Percentiles rank a stretch among this genome's conserved stretches.
Conservation (phyloP, 176 grass and related monocot genomes). For the Urochloa ruziziensis region DNA sequence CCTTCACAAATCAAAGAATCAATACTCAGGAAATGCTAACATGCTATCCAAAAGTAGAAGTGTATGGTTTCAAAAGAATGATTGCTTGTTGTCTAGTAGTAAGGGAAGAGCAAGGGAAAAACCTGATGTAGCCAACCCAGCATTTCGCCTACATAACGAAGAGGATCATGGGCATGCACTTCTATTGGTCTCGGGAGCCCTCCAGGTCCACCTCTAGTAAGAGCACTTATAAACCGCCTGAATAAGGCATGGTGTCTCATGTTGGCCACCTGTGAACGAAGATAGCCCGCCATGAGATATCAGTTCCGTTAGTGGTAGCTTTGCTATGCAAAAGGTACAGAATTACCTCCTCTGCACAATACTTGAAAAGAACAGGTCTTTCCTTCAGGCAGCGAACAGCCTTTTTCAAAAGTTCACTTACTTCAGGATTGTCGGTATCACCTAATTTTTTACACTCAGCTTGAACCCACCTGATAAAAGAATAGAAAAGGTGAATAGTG, state of each 20-base stretch:
- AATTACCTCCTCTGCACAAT: constrained; percentile 95
- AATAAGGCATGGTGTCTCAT: constrained; percentile 99
- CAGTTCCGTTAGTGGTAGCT: constrained; percentile 19
- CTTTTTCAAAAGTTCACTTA: constrained; percentile 85
- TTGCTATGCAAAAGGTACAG: neutral
- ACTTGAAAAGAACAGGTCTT: constrained; percentile 94
- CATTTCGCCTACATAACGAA: constrained; percentile 98
- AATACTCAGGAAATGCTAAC: constrained; percentile 15
- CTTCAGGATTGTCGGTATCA: constrained; percentile 94
- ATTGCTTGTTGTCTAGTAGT: neutral
- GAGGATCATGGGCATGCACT: constrained; percentile 99
- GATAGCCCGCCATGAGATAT: constrained; percentile 21
- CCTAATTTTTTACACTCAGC: constrained; percentile 95
- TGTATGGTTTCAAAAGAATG: constrained; percentile 17
- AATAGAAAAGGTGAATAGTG: neutral
- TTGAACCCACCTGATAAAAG: constrained; percentile 85
- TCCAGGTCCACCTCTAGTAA: constrained; percentile 95
- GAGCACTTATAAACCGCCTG: constrained; percentile 96
- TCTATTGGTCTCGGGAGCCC: constrained; percentile 92
- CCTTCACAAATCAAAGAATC: constrained; percentile 48
- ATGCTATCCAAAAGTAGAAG: constrained; percentile 2
- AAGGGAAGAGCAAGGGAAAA: constrained; percentile 26
- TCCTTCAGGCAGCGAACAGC: constrained; percentile 89
- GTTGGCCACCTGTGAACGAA: constrained; percentile 78
- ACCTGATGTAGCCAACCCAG: constrained; percentile 99